A percentile compares a stretch with the other conserved stretches of the same genome.
phyloP scores from a whole-genome alignment of 768 basidiomycete species.

The Lentinula lateritia region DNA sequence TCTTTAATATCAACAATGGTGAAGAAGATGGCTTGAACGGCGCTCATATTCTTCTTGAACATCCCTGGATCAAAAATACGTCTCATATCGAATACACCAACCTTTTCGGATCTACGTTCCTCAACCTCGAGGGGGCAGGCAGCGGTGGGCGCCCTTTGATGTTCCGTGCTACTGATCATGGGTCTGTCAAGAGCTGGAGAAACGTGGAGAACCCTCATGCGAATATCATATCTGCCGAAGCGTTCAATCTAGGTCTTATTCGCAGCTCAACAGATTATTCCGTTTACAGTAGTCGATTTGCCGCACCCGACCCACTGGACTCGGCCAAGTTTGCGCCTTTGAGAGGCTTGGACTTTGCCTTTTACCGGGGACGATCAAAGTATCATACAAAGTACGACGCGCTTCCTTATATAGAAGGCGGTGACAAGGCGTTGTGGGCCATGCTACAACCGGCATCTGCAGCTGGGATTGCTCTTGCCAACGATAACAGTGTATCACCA shows the following conservation, averaged over 20 bases:
- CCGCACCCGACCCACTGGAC: neutral
- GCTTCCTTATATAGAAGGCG: constrained; percentile 51
- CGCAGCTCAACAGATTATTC: constrained; percentile 71
- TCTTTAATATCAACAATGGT: constrained; percentile 85
- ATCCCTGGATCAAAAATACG: constrained; percentile 48
- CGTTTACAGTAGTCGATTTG: constrained; percentile 40
- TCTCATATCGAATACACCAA: neutral
- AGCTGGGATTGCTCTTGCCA: constrained; percentile 50
- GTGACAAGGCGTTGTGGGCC: constrained; percentile 60
- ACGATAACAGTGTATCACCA: constrained; percentile 27
- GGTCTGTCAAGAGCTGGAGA: constrained; percentile 49
- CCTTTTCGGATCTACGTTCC: constrained; percentile 41
- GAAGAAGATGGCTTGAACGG: constrained; percentile 78
- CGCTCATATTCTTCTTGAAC: constrained; percentile 61
- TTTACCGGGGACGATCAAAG: constrained; percentile 65
- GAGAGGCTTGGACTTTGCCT: constrained; percentile 74
- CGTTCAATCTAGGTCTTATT: constrained; percentile 59
- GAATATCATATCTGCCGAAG: constrained; percentile 64
- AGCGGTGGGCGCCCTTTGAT: constrained; percentile 74
- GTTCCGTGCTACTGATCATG: constrained; percentile 64
- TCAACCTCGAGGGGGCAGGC: constrained; percentile 81
- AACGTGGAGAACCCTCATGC: constrained; percentile 65
- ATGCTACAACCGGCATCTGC: constrained; percentile 68
- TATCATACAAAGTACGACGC: constrained; percentile 78
- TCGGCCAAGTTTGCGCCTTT: constrained; percentile 29